Evolutionary conservation across 1,284 basidiomycete species (phyloP), one percentile per base, ranked within the genome.

Genomic region (Malassezia caprae): DNA sequence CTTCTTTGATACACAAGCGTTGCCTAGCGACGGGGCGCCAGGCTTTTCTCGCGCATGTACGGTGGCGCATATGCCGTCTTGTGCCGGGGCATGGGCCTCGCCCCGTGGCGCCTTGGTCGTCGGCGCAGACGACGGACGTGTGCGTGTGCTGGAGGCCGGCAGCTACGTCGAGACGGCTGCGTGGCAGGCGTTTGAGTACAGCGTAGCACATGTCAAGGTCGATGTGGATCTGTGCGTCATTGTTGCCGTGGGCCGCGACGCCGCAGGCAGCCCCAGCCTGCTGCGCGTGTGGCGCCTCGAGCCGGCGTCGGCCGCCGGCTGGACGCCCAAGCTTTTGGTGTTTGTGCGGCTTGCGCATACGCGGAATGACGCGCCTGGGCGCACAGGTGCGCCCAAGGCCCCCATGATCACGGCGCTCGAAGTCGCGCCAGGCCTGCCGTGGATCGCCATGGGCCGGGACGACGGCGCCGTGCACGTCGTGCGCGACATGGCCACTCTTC

Each of bases 391-490:
- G 30, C 50, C 56, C 13, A 56, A 64, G 21, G 24, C 42, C 7
- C 32, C 51, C 13, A 3, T 5, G 28, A 24, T 40, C 15, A 48
- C 56, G 1, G 32, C 8, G 1, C 26, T 42, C 51, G 89, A 86
- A 83, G 93, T 2, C 84, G 88, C 4, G 0, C 78, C 82, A 6
- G 81, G 81, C n/a, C 79, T 96, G 1, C 83, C 86, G 1, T 87
- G 90, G 75, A 82, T 98, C 17, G 86, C 90, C 4, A 81, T 96
- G 37, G 93, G 90, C 8, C 81, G 96, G 10, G 90, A 85, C 1
- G 91, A 96, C 69, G 93, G 93, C n/a, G 88, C 88, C 0, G 90
- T 96, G 6, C 80, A 96, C 5, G 79, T 96, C 17, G 90, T 90
- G 71, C 84, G 88, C 4, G 87, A 94, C 65, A 80, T 96, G 32